Evolutionary conservation across 2,329 filamentous ascomycete genomes (phyloP).

Genomic region (Paradendryphiella salina): DNA sequence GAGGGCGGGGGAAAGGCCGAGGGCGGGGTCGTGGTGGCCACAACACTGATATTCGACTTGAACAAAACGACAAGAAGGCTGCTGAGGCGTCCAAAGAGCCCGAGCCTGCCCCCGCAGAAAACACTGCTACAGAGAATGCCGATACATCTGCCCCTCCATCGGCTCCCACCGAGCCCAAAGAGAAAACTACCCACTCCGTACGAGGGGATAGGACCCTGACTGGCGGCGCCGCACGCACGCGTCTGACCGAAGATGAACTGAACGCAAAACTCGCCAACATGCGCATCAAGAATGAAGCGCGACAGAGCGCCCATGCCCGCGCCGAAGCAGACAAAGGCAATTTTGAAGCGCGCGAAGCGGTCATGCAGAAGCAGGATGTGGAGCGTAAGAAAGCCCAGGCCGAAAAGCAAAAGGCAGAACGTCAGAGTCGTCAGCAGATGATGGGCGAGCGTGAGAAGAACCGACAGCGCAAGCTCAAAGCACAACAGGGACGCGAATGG

Average conservation of each 20-base stretch:
- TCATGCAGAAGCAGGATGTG: slow-evolving; percentile 56
- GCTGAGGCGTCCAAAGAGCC: slow-evolving; percentile 24
- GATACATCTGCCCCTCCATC: slow-evolving; percentile 19
- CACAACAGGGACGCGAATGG: slow-evolving; percentile 63
- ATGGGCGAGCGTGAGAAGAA: slow-evolving; percentile 66
- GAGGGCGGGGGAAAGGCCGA: slow-evolving; percentile 32
- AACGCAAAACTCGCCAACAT: slow-evolving; percentile 64
- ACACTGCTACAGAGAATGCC: slow-evolving; percentile 9
- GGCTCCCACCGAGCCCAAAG: slow-evolving; percentile 30
- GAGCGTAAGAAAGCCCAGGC: slow-evolving; percentile 45
- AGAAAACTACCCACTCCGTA: slow-evolving; percentile 33
- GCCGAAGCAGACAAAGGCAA: slow-evolving; percentile 69
- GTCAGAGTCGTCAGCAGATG: slow-evolving; percentile 60
- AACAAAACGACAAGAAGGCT: slow-evolving; percentile 21
- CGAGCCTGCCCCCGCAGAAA: slow-evolving; percentile 24
- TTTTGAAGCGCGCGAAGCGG: slow-evolving; percentile 65
- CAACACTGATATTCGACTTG: slow-evolving; percentile 18
- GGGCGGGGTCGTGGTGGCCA: slow-evolving; percentile 28
- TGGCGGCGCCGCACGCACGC: slow-evolving; percentile 39
- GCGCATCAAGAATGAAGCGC: slow-evolving; percentile 62
- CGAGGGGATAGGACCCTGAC: slow-evolving; percentile 43
- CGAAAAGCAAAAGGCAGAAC: slow-evolving; percentile 51
- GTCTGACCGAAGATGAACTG: slow-evolving; percentile 66
- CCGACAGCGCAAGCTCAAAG: slow-evolving; percentile 61
- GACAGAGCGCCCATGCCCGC: slow-evolving; percentile 63